Evolutionary conservation across 164 flowering plant genomes (phyloP).

Genomic region (Echeveria elegans): DNA sequence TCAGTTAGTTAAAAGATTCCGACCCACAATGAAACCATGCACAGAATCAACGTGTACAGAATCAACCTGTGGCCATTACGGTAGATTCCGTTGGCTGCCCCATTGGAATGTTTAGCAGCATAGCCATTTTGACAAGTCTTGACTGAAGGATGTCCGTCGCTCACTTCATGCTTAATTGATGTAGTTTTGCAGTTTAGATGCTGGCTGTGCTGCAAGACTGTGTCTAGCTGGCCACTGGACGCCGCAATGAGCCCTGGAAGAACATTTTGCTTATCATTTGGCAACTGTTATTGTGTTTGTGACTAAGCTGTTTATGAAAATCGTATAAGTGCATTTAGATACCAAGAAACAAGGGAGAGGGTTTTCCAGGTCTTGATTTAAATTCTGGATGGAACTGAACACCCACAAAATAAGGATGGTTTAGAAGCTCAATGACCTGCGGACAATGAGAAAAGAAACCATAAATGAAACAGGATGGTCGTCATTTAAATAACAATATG

Average conservation of each 20-base stretch:
- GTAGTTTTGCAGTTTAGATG: not conserved
- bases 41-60: not conserved
- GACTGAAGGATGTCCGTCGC: not conserved
- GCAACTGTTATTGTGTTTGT: not conserved
- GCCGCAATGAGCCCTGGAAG: constrained; percentile 10
- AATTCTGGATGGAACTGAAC: constrained; percentile 96
- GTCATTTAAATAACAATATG: constrained; percentile 17
- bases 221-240: constrained; percentile 7
- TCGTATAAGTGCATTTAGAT: constrained; percentile 1
- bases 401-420: constrained; percentile 79
- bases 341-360: constrained; percentile 88
- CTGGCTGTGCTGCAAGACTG: not conserved
- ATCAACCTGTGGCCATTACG: constrained; percentile 7
- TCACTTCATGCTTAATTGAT: not conserved
- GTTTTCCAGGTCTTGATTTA: constrained; percentile 84
- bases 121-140: not conserved
- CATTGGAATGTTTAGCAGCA: not conserved
- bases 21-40: not conserved
- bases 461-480: not conserved
- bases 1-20: constrained; percentile 1
- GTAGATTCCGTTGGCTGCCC: constrained; percentile 6
- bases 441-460: constrained; percentile 8
- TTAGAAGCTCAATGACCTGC: constrained; percentile 73
- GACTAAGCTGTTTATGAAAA: not conserved
- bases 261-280: not conserved